These are phyloP conservation scores for Spizellomyces punctatus DNA, from an alignment of 192 early-diverging fungal genomes.

Conservation along the genomic window DNA sequence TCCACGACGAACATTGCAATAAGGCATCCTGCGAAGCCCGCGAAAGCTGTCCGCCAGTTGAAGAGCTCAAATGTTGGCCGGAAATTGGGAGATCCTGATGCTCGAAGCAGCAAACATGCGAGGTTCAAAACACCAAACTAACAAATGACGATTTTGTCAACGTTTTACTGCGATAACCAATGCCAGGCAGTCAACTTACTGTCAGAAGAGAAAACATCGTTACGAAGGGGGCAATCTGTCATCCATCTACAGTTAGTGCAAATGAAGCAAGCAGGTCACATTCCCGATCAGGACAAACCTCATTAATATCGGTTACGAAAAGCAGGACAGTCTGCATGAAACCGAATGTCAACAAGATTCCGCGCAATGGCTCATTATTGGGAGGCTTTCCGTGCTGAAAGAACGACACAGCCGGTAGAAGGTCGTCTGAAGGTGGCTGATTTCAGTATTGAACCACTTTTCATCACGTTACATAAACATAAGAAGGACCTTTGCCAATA, in stretches of 20 bases:
- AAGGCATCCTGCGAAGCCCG: constrained; percentile 22
- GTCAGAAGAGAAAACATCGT: constrained; percentile 29
- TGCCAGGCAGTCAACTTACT: not conserved
- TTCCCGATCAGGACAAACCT: not conserved
- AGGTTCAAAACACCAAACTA: constrained; percentile 29
- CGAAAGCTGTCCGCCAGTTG: constrained; percentile 22
- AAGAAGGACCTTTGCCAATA: constrained; percentile 9
- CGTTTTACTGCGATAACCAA: not conserved
- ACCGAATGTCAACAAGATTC: constrained; percentile 8
- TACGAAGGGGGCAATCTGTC: constrained; percentile 25
- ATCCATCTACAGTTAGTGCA: not conserved
- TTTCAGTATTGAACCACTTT: not conserved
- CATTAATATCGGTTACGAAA: constrained; percentile 20
- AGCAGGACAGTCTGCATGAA: constrained; percentile 18
- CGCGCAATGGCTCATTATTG: constrained; percentile 12
- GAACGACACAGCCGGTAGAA: constrained; percentile 5
- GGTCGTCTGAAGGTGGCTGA: constrained; percentile 10
- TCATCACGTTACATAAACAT: not conserved
- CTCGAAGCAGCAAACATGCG: constrained; percentile 22
- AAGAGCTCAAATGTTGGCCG: constrained; percentile 24
- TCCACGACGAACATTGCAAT: constrained; percentile 28
- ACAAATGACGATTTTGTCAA: not conserved
- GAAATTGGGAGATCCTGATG: constrained; percentile 27
- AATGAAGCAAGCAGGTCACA: too few relatives aligned
- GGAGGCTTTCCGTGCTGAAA: constrained; percentile 3